Conservation (phyloP, 257 asterid species). For the Scutellaria galericulata region DNA sequence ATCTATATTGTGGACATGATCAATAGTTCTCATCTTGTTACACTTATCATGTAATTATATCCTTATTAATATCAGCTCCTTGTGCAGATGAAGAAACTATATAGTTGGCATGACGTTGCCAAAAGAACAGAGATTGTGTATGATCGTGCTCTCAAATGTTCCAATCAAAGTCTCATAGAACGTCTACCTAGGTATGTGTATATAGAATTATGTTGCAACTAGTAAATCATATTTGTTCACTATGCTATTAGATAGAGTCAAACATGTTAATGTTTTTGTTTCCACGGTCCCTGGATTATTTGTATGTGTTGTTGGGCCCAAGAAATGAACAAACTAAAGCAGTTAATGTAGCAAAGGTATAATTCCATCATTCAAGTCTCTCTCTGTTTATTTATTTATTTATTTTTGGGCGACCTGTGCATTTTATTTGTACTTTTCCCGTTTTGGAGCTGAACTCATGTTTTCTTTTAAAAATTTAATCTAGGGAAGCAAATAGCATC, state of each 20-base stretch:
- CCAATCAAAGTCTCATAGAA: constrained; percentile 74
- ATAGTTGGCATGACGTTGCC: constrained; percentile 98
- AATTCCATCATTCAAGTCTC: neutral
- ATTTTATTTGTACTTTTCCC: neutral
- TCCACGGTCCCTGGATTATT: neutral
- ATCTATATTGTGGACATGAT: neutral
- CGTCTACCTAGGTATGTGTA: constrained; percentile 73
- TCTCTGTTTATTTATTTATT: neutral
- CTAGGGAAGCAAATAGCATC: neutral
- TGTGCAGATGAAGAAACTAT: constrained; percentile 82
- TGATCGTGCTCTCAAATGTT: constrained; percentile 73
- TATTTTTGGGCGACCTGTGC: no score
- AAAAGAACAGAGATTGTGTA: constrained; percentile 90
- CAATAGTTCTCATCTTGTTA: constrained; percentile 3
- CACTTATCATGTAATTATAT: constrained; percentile 8
- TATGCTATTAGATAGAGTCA: neutral
- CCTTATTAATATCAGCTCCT: constrained; percentile 24
- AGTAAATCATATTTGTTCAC: neutral
- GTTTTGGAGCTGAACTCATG: neutral
- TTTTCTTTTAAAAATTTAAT: neutral
- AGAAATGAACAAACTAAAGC: neutral
- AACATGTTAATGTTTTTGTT: no score
- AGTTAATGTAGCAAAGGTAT: neutral
- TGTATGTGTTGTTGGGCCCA: neutral
- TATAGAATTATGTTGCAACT: neutral